Conservation (phyloP, 1,139 yeast genomes). For the Lodderomyces metapsilosis region DNA sequence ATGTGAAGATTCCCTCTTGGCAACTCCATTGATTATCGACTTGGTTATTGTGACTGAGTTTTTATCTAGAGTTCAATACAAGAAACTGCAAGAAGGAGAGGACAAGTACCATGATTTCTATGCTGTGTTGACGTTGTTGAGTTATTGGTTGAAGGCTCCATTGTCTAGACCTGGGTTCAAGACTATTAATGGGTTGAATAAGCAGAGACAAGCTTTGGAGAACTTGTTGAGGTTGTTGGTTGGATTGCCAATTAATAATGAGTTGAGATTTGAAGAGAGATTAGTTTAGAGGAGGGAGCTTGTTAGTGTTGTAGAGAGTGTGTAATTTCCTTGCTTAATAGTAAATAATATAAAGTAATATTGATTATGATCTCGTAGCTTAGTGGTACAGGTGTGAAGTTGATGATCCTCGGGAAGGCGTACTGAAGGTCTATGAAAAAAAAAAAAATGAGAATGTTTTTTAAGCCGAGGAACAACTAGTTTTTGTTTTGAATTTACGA, state of each 20-base stretch:
- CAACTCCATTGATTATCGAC: constrained; percentile 92
- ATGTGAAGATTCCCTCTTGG: constrained; percentile 93
- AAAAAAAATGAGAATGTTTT: too few species aligned
- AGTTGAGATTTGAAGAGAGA: constrained; percentile 87
- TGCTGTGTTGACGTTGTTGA: constrained; percentile 81
- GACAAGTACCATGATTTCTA: constrained; percentile 64
- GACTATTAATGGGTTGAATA: constrained; percentile 90
- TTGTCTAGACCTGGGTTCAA: constrained; percentile 87
- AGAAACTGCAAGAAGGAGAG: constrained; percentile 43
- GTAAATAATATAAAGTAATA: too few species aligned
- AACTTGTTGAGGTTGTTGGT: constrained; percentile 86
- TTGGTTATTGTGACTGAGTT: constrained; percentile 88
- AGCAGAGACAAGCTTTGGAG: constrained; percentile 90
- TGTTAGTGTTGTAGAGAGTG: too few species aligned
- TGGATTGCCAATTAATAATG: constrained; percentile 88
- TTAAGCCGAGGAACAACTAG: too few species aligned
- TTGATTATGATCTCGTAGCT: too few species aligned
- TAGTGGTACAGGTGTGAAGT: too few species aligned
- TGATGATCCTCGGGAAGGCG: too few species aligned
- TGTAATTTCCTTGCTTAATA: too few species aligned
- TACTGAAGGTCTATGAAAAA: too few species aligned
- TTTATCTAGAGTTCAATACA: constrained; percentile 80
- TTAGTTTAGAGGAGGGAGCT: constrained; percentile 1
- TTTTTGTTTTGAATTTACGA: too few species aligned
- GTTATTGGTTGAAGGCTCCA: constrained; percentile 98